These are phyloP conservation scores for Alternaria solani DNA, from an alignment of 2,329 filamentous ascomycete species.

Conservation along the genomic window DNA sequence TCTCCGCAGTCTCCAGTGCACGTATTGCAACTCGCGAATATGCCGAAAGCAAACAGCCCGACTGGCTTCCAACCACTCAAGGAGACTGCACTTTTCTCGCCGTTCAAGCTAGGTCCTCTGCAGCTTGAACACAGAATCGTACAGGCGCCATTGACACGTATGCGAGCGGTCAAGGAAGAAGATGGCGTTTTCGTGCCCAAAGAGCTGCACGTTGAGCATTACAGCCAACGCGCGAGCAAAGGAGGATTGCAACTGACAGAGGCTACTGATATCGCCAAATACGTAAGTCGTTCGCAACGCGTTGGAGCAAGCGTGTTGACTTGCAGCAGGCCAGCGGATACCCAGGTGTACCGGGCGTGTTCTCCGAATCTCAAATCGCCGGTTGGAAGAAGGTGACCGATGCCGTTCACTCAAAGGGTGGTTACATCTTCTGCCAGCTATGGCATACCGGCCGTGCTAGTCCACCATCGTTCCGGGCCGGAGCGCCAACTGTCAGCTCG, in stretches of 20 bases:
- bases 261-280: conserved; percentile 56
- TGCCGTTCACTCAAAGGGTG: conserved; percentile 61
- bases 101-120: conserved; percentile 44
- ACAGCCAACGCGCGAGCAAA: conserved; percentile 61
- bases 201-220: conserved; percentile 61
- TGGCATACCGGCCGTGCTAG: conserved; percentile 59
- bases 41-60: conserved; percentile 44
- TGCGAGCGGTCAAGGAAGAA: conserved; percentile 59
- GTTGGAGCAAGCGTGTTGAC: conserved; percentile 18
- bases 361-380: conserved; percentile 53
- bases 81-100: conserved; percentile 44
- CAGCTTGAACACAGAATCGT: conserved; percentile 51
- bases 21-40: conserved; percentile 21
- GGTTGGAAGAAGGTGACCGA: conserved; percentile 62
- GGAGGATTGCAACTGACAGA: conserved; percentile 68
- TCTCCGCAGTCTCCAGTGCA: background rate
- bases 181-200: conserved; percentile 56
- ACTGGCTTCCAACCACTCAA: conserved; percentile 43
- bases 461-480: conserved; percentile 50
- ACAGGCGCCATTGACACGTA: conserved; percentile 53
- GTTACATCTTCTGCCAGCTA: conserved; percentile 57
- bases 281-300: conserved; percentile 26
- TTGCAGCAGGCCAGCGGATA: conserved; percentile 50
- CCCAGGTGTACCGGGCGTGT: conserved; percentile 45
- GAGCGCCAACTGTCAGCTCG: conserved; percentile 48